These are phyloP conservation scores for Aspergillus intermedius DNA, from an alignment of 2,329 filamentous ascomycete genomes.

Conservation along the genomic window DNA sequence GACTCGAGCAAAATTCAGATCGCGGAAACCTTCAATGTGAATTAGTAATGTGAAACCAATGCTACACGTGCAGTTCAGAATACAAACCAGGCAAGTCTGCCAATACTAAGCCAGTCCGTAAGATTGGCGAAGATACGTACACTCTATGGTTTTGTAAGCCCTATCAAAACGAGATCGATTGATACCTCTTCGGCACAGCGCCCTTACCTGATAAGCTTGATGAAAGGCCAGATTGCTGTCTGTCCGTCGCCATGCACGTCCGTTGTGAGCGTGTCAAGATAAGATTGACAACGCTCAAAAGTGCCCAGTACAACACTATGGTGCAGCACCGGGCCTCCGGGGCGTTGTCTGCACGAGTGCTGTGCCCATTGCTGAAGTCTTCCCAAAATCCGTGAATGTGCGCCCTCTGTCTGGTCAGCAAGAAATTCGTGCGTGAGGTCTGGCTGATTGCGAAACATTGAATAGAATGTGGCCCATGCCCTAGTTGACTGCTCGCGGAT, in stretches of 20 bases:
- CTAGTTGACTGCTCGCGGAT: slow-evolving; percentile 3
- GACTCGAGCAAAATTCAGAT: slow-evolving; percentile 15
- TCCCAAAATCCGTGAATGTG: slow-evolving; percentile 3
- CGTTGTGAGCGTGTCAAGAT: slow-evolving; percentile 11
- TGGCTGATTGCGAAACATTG: slow-evolving; percentile 9
- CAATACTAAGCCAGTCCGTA: slow-evolving; percentile 15
- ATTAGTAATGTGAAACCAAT: not conserved
- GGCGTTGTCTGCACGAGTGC: slow-evolving; percentile 4
- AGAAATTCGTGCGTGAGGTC: slow-evolving; percentile 10
- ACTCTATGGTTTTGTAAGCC: slow-evolving; percentile 10
- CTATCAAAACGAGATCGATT: not conserved
- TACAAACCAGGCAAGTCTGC: slow-evolving; percentile 17
- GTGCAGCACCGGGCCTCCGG: slow-evolving; percentile 7
- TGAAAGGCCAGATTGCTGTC: slow-evolving; percentile 16
- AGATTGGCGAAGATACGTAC: slow-evolving; percentile 12
- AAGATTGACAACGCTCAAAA: slow-evolving; percentile 8
- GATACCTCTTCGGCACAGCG: not conserved
- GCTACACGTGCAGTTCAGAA: not conserved
- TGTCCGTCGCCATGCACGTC: not conserved
- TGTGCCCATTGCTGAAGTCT: slow-evolving; percentile 7
- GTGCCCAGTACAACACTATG: slow-evolving; percentile 1
- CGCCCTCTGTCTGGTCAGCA: slow-evolving; percentile 1
- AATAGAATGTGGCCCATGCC: slow-evolving; percentile 10
- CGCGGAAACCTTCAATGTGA: slow-evolving; percentile 12
- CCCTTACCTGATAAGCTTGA: slow-evolving; percentile 15